Percentiles rank a stretch among this genome's conserved stretches.
These are phyloP conservation scores for Dillenia suffruticosa DNA, from an alignment of 164 flowering plant species.

Conservation along the genomic window DNA sequence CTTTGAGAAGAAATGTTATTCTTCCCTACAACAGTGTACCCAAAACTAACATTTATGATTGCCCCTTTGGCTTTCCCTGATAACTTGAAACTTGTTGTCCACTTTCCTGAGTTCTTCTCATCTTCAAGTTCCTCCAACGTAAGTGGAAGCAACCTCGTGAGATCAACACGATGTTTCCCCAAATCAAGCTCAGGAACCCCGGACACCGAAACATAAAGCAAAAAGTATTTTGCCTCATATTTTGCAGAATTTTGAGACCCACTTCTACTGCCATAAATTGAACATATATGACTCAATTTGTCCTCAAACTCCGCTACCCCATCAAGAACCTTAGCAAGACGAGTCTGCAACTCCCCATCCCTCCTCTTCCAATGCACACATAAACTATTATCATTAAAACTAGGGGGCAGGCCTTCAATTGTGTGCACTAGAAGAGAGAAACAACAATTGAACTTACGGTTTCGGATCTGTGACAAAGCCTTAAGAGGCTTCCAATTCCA, in stretches of 20 bases:
- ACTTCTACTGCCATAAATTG: conserved; percentile 67
- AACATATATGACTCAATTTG: conserved; percentile 49
- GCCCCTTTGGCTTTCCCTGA: conserved; percentile 84
- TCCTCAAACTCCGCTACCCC: conserved; percentile 78
- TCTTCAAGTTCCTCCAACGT: conserved; percentile 92
- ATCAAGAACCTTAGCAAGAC: conserved; percentile 41
- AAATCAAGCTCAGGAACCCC: conserved; percentile 65
- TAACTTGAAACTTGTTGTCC: conserved; percentile 89
- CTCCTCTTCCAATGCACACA: conserved; percentile 83
- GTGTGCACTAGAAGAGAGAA: conserved; percentile 57
- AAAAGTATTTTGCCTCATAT: conserved; percentile 85
- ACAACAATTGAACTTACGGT: conserved; percentile 51
- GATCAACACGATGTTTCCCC: conserved; percentile 89
- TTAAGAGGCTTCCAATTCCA: conserved; percentile 74
- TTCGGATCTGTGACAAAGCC: conserved; percentile 45
- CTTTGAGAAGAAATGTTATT: conserved; percentile 12
- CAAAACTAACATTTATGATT: conserved; percentile 82
- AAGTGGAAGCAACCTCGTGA: conserved; percentile 87
- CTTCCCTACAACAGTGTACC: conserved; percentile 53
- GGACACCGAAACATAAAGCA: conserved; percentile 55
- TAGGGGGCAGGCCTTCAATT: conserved; percentile 41
- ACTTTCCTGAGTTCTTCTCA: conserved; percentile 78
- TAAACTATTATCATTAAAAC: conserved; percentile 37
- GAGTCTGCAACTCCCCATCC: conserved; percentile 53
- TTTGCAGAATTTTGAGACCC: conserved; percentile 85